Conservation (phyloP, 805 yeast genomes). For the Candida fluviatilis region DNA sequence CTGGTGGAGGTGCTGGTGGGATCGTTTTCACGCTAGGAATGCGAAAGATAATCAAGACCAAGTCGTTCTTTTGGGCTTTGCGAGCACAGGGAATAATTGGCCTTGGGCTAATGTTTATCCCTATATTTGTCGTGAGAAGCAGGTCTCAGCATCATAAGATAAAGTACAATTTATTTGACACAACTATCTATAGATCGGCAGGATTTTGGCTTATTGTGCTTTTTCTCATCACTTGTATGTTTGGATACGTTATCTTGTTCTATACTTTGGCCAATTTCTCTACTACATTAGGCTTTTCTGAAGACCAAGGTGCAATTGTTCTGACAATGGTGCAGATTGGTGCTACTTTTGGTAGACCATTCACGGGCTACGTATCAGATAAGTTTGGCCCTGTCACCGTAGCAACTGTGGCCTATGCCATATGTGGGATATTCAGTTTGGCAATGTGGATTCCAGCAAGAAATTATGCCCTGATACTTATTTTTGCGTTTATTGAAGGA, state of each 20-base stretch:
- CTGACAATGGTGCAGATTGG: slow-evolving; percentile 59
- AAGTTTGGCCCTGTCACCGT: slow-evolving; percentile 48
- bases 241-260: slow-evolving; percentile 58
- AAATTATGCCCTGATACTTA: slow-evolving; percentile 50
- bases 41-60: slow-evolving; percentile 37
- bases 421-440: slow-evolving; percentile 23
- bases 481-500: slow-evolving; percentile 50
- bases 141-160: slow-evolving; percentile 16
- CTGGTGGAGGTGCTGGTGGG: slow-evolving; percentile 53
- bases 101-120: slow-evolving; percentile 18
- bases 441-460: slow-evolving; percentile 46
- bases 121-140: slow-evolving; percentile 12
- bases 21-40: slow-evolving; percentile 44
- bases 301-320: slow-evolving; percentile 51
- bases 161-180: slow-evolving; percentile 35
- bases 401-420: slow-evolving; percentile 18
- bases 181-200: slow-evolving; percentile 27
- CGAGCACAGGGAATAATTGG: slow-evolving; percentile 40
- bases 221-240: slow-evolving; percentile 44
- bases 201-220: slow-evolving; percentile 40
- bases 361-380: slow-evolving; percentile 48
- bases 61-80: slow-evolving; percentile 34
- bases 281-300: slow-evolving; percentile 50
- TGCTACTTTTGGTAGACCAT: slow-evolving; percentile 50
- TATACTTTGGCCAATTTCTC: slow-evolving; percentile 58